phyloP scores from a whole-genome alignment of 257 asterid genomes.

The Primulina tabacum region DNA sequence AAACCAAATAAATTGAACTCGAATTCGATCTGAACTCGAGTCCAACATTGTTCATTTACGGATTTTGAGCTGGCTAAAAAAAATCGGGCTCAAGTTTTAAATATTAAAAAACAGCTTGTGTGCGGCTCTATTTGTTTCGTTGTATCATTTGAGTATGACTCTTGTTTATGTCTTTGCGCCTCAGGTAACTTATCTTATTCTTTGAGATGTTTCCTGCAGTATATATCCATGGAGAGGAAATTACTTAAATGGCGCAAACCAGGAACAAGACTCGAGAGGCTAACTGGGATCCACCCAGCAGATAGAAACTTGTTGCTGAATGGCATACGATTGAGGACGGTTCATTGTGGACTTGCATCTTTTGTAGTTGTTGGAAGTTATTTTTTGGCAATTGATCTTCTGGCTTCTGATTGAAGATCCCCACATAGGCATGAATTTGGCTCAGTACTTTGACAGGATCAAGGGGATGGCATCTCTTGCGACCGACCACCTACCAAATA shows the following conservation, averaged over 20 bases:
- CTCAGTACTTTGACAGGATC: slow-evolving; percentile 5
- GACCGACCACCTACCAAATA: slow-evolving; percentile 8
- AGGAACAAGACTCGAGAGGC: slow-evolving; percentile 81
- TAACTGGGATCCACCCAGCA: slow-evolving; percentile 80
- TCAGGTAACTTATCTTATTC: background rate
- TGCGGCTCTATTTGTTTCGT: background rate
- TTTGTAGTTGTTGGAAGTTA: slow-evolving; percentile 73
- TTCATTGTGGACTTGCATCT: slow-evolving; percentile 80
- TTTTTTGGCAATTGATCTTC: slow-evolving; percentile 49
- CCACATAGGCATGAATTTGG: slow-evolving; percentile 12
- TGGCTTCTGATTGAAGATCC: slow-evolving; percentile 34
- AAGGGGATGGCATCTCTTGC: background rate
- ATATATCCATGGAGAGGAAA: slow-evolving; percentile 75
- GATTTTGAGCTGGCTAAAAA: background rate
- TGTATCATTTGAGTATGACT: background rate
- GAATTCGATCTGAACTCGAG: background rate
- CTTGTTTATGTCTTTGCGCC: background rate
- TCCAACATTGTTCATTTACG: background rate
- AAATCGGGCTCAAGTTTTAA: background rate
- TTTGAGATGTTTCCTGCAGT: slow-evolving; percentile 49
- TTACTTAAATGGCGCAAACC: slow-evolving; percentile 72
- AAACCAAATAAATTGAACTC: too few relatives aligned
- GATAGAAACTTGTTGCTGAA: slow-evolving; percentile 66
- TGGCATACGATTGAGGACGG: slow-evolving; percentile 79
- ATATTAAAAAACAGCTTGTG: background rate